phyloP scores from a whole-genome alignment of 2,329 filamentous ascomycete species.

The Penicillium sp. region DNA sequence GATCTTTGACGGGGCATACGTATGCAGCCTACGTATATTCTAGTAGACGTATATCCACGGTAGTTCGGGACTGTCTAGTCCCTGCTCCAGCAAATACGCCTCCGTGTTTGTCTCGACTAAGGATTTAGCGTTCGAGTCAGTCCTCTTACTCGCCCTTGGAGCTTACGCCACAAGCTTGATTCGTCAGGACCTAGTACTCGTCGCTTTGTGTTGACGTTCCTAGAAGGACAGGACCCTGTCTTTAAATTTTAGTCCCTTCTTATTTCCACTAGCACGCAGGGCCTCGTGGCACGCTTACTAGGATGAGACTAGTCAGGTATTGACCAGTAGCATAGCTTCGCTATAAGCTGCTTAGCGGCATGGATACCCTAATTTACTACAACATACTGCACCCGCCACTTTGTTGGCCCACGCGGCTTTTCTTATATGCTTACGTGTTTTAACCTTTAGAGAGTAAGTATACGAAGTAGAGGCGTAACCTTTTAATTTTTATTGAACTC shows the following conservation, averaged over 20 bases:
- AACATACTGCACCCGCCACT: constrained; percentile 4
- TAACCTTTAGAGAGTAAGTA: background rate
- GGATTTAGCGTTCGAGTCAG: constrained; percentile 4
- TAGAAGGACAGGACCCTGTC: constrained; percentile 12
- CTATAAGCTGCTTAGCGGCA: constrained; percentile 10
- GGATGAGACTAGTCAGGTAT: constrained; percentile 8
- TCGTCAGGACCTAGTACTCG: constrained; percentile 6
- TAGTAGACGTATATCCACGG: background rate
- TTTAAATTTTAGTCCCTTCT: background rate
- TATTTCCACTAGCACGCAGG: constrained; percentile 15
- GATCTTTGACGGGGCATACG: constrained; percentile 20
- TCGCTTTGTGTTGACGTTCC: background rate
- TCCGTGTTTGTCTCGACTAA: constrained; percentile 10
- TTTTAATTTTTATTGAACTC: background rate
- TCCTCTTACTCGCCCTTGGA: constrained; percentile 14
- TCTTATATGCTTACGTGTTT: background rate
- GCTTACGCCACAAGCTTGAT: constrained; percentile 21
- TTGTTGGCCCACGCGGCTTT: constrained; percentile 21
- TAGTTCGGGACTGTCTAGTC: constrained; percentile 6
- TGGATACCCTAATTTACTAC: constrained; percentile 7
- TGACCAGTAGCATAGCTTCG: background rate
- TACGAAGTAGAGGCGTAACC: constrained; percentile 6
- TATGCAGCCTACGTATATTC: constrained; percentile 27
- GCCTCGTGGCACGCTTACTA: constrained; percentile 23
- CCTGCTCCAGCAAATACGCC: constrained; percentile 12